These are phyloP conservation scores for Wickerhamiella bombiphila DNA, from an alignment of 805 yeast species.

Conservation along the genomic window DNA sequence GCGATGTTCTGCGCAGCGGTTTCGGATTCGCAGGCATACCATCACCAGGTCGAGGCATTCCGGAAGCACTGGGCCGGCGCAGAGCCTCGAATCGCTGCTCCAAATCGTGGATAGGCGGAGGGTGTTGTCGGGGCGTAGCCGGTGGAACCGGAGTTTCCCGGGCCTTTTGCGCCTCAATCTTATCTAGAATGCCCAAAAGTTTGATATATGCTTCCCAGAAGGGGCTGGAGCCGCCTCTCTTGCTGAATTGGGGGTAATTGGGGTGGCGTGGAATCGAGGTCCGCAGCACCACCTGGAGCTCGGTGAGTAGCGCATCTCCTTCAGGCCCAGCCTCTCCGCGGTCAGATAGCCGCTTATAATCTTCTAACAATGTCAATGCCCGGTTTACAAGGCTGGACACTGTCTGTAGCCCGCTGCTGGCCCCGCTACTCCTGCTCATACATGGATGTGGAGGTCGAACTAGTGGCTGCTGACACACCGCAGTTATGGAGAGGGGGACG, in stretches of 20 bases:
- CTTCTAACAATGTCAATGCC: background rate
- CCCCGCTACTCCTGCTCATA: too few species aligned
- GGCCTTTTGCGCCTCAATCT: background rate
- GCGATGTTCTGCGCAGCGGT: too few species aligned
- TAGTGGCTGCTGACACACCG: too few species aligned
- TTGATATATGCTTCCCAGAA: constrained; percentile 2
- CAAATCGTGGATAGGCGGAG: constrained; percentile 2
- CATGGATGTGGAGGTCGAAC: too few species aligned
- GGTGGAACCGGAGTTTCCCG: background rate
- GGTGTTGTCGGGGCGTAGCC: background rate
- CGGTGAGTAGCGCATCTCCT: constrained; percentile 2
- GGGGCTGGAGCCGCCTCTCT: constrained; percentile 1
- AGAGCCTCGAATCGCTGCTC: constrained; percentile 12
- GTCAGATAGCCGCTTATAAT: background rate
- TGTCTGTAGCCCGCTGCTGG: too few species aligned
- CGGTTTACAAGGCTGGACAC: background rate
- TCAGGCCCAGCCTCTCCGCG: background rate
- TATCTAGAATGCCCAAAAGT: background rate
- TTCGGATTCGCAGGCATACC: too few species aligned
- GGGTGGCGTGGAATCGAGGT: constrained; percentile 4
- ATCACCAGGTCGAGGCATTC: background rate
- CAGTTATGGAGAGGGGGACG: too few species aligned
- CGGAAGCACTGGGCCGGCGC: constrained; percentile 9
- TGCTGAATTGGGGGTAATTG: constrained; percentile 1
- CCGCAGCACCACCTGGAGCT: constrained; percentile 6